Base-by-base conservation (phyloP, 192 early-diverging fungal genomes). In the Gigaspora rosea region DNA sequence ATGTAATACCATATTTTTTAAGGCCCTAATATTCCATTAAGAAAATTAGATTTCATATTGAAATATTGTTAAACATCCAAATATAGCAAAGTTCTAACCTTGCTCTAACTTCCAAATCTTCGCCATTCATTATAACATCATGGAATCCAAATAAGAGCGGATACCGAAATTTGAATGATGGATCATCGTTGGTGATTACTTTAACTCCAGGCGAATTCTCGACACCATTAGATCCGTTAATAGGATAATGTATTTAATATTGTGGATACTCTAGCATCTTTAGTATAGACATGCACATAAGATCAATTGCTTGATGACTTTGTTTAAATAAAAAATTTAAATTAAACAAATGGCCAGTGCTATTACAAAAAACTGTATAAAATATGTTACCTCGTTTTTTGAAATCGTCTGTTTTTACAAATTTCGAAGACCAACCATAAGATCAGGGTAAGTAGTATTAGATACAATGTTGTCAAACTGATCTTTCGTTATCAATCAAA, bases 21-120 rank as follows among this genome's bases (percentile, higher is more conserved):
- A 96, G 81, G 92, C 95, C 46, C 92, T 85, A 41, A 41, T 3
- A 41, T 41, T 0, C 3, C 3, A 41, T n/a, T 7, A 41, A 41
- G 41, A 41, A 41, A 41, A 41, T 41, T 41, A 41, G 41, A 41
- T 2, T 41, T 41, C 41, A 41, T 41, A 41, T 6, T 41, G 41
- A 41, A 41, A 1, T 41, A 41, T 41, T 41, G 7, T 41, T 35
- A 35, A 18, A 78, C 1, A 33, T 46, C 5, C 1, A 46, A 52
- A 72, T 20, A 75, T 8, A 78, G 18, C 16, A 18, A 32, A 48
- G 6, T 65, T 65, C 65, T 62, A 77, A 87, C 84, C 85, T 84
- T 27, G 95, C 95, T 57, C 96, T 85, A 57, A 98, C 95, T 82
- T 98, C 96, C 36, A 98, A 84, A 69, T 97, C 95, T 63, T 92